These are phyloP conservation scores for Pachyrhizus erosus DNA, from an alignment of 306 rosid genomes.

Conservation along the genomic window DNA sequence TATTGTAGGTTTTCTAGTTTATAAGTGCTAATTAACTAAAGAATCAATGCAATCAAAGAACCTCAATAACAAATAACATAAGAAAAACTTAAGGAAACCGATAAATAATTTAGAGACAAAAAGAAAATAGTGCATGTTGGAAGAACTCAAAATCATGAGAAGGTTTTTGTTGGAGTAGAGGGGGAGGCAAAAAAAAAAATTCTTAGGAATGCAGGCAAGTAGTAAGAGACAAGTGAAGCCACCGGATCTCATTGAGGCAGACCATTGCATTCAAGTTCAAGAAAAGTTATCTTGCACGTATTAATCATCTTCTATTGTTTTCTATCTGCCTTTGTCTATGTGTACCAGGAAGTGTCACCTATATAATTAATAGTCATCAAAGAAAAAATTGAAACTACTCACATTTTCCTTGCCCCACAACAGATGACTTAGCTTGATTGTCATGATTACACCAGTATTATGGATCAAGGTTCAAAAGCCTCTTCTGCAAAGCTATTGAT, in stretches of 20 bases:
- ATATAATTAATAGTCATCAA: too few relatives aligned
- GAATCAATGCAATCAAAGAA: neutral
- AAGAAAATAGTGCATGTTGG: too few relatives aligned
- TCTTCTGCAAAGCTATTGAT: neutral
- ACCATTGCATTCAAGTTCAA: slow-evolving; percentile 35
- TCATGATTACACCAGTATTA: neutral
- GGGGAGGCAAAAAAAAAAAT: neutral
- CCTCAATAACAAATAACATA: neutral
- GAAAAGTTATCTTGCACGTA: slow-evolving; percentile 9
- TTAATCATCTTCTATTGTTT: neutral
- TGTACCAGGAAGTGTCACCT: too few relatives aligned
- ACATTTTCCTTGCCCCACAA: neutral
- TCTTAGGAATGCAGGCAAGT: slow-evolving; percentile 13
- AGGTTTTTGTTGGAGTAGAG: too few relatives aligned
- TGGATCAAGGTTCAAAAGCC: neutral
- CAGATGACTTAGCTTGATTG: slow-evolving; percentile 20
- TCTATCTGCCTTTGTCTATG: neutral
- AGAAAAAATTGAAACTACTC: too few relatives aligned
- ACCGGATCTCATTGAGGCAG: slow-evolving; percentile 25
- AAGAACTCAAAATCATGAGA: too few relatives aligned
- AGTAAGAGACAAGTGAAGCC: slow-evolving; percentile 21
- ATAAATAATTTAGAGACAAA: too few relatives aligned
- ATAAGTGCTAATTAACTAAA: too few relatives aligned
- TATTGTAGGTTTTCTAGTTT: neutral
- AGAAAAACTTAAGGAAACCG: neutral